Evolutionary conservation across 1,139 yeast genomes (phyloP).

Genomic region (Lodderomyces jiufengensis): DNA sequence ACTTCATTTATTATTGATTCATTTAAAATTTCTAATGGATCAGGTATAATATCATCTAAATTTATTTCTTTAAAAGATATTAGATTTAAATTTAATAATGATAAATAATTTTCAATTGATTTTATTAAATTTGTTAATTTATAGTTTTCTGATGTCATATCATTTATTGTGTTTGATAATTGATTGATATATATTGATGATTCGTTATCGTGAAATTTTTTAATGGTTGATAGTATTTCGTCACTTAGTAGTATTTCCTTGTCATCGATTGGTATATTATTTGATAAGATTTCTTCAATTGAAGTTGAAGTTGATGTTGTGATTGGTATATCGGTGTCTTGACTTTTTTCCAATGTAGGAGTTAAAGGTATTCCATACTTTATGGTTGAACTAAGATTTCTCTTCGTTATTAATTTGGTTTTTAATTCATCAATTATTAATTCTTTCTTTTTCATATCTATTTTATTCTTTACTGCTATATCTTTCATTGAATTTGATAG

Average conservation of each 20-base stretch:
- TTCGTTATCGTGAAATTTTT: not conserved
- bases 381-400: slow-evolving; percentile 30
- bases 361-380: slow-evolving; percentile 22
- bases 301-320: not conserved
- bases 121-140: slow-evolving; percentile 34
- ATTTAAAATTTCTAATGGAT: slow-evolving; percentile 36
- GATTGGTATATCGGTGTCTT: too few relatives aligned
- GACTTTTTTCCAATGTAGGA: not conserved
- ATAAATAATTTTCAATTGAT: slow-evolving; percentile 29
- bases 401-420: slow-evolving; percentile 35
- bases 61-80: slow-evolving; percentile 7
- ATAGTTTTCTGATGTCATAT: slow-evolving; percentile 38
- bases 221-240: not conserved
- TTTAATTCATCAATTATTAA: slow-evolving; percentile 36
- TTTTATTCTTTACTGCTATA: slow-evolving; percentile 34
- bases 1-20: slow-evolving; percentile 17
- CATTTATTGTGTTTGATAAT: slow-evolving; percentile 37
- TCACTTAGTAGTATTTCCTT: not conserved
- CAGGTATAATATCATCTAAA: slow-evolving; percentile 18
- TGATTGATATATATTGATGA: slow-evolving; percentile 15
- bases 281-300: not conserved
- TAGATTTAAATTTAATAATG: slow-evolving; percentile 18
- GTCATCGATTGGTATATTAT: not conserved
- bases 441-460: slow-evolving; percentile 39
- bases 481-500: slow-evolving; percentile 30